These are phyloP conservation scores for Closterium sp. DNA, from an alignment of 139 green algal species.

Conservation along the genomic window DNA sequence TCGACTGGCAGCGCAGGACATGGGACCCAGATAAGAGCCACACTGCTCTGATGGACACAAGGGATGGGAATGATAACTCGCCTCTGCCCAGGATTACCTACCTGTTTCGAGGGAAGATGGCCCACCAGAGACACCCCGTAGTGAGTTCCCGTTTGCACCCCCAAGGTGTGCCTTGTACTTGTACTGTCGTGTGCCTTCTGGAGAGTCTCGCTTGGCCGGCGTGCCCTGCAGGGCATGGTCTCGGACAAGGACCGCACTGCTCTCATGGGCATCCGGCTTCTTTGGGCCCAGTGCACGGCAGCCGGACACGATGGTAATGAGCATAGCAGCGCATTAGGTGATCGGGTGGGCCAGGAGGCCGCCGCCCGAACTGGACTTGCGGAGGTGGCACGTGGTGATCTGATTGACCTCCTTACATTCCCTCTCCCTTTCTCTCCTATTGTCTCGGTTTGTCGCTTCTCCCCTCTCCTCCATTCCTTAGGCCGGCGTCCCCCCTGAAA, in stretches of 20 bases:
- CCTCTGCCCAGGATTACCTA: too few relatives aligned
- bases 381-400: too few relatives aligned
- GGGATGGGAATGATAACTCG: too few relatives aligned
- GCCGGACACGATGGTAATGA: not conserved
- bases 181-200: too few relatives aligned
- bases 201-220: too few relatives aligned
- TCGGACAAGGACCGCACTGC: not conserved
- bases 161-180: too few relatives aligned
- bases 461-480: not conserved
- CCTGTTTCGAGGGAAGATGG: too few relatives aligned
- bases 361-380: too few relatives aligned
- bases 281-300: not conserved
- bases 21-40: not conserved
- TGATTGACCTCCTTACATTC: too few relatives aligned
- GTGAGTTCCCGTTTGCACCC: not conserved
- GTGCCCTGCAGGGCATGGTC: not conserved
- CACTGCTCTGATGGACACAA: not conserved
- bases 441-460: too few relatives aligned
- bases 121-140: not conserved
- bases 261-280: not conserved
- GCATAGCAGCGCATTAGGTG: constrained; percentile 6
- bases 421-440: too few relatives aligned
- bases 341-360: constrained; percentile 4
- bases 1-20: not conserved
- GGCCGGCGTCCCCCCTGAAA: not conserved